These are phyloP conservation scores for Schizosaccharomyces versatilis DNA, from an alignment of 1,139 yeast species.

Conservation along the genomic window DNA sequence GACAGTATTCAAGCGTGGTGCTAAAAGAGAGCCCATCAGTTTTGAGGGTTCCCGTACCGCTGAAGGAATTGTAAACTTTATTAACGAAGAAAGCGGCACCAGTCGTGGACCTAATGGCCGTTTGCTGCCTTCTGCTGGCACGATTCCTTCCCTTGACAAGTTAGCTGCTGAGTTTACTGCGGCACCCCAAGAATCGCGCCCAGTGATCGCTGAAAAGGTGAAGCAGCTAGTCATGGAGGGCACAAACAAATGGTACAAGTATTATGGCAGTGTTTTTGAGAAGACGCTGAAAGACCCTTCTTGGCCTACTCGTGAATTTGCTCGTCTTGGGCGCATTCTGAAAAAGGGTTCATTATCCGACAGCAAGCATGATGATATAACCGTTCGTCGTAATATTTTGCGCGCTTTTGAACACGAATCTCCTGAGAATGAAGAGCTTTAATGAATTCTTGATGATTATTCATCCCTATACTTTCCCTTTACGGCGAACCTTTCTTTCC, in stretches of 20 bases:
- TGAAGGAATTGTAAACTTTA: constrained; percentile 46
- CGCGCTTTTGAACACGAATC: constrained; percentile 2
- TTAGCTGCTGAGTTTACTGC: constrained; percentile 2
- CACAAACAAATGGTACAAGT: constrained; percentile 5
- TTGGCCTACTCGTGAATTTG: constrained; percentile 6
- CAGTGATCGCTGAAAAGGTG: not conserved
- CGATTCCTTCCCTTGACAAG: constrained; percentile 25
- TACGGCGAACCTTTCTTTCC: too few species aligned
- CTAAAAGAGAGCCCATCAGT: constrained; percentile 46
- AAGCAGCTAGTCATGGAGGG: constrained; percentile 2
- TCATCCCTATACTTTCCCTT: too few species aligned
- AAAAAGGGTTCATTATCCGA: constrained; percentile 3
- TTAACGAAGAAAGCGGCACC: constrained; percentile 39
- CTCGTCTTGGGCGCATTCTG: constrained; percentile 5
- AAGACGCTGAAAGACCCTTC: constrained; percentile 6
- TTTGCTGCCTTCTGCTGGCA: constrained; percentile 33
- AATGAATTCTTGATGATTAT: too few species aligned
- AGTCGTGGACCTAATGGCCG: constrained; percentile 35
- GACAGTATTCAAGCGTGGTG: constrained; percentile 32
- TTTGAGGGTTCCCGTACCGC: constrained; percentile 56
- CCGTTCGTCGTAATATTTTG: constrained; percentile 7
- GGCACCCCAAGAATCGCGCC: not conserved
- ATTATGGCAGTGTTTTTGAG: constrained; percentile 8
- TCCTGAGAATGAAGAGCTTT: too few species aligned
- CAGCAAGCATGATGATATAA: constrained; percentile 5